Evolutionary conservation across 495 filamentous ascomycete genomes (phyloP).

Genomic region (Penicillium malachiteum): DNA sequence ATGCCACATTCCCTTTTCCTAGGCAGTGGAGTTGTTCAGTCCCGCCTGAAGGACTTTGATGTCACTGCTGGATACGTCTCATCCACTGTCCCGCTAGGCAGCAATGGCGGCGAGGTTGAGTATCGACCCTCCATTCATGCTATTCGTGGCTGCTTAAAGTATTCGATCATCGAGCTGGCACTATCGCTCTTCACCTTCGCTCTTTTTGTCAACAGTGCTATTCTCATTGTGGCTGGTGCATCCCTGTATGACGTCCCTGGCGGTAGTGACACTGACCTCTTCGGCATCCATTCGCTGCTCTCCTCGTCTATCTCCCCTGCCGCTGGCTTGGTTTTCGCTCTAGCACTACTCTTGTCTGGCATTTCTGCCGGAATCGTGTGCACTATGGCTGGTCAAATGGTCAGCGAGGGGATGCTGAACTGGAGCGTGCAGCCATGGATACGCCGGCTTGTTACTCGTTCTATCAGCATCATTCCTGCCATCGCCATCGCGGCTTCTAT

Average conservation of each 20-base stretch:
- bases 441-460: constrained; percentile 66
- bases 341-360: constrained; percentile 76
- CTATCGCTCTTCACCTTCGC: constrained; percentile 87
- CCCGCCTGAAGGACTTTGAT: constrained; percentile 79
- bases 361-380: constrained; percentile 77
- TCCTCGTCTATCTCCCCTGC: constrained; percentile 66
- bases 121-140: constrained; percentile 78
- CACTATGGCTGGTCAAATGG: constrained; percentile 83
- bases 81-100: constrained; percentile 35
- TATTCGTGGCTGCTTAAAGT: constrained; percentile 75
- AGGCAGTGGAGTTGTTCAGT: constrained; percentile 84
- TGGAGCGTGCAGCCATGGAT: constrained; percentile 72
- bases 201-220: constrained; percentile 89
- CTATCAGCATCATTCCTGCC: constrained; percentile 74
- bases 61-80: constrained; percentile 56
- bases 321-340: constrained; percentile 72
- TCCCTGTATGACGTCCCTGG: constrained; percentile 61
- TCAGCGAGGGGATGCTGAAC: constrained; percentile 73
- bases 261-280: constrained; percentile 69
- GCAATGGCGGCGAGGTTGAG: constrained; percentile 49
- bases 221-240: constrained; percentile 85
- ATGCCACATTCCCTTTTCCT: constrained; percentile 93
- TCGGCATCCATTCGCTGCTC: constrained; percentile 78
- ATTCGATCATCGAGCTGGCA: constrained; percentile 72
- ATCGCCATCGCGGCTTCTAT: constrained; percentile 81